Evolutionary conservation across 176 grass and related monocot species (phyloP), one percentile per base, ranked within the genome.

Genomic region (Puya raimondii): DNA sequence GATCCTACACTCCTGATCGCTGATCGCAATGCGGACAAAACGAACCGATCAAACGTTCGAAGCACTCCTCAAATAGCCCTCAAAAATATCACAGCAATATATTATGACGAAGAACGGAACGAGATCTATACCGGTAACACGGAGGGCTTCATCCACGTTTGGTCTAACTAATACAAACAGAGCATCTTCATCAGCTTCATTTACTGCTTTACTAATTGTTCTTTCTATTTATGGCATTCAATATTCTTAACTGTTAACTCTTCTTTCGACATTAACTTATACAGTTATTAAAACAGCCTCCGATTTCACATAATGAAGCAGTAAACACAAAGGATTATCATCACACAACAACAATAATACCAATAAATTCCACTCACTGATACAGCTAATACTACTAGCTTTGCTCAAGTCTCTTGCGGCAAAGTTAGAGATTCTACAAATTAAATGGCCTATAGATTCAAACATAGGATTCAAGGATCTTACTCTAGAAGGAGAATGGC

Each of bases 81-180:
- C 2, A 21, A 66, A 7, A 47, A 65, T 66, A 52, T 66, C 6
- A 66, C 72, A 16, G 47, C 63, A 6, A 47, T 66, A 10, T 75
- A 51, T 20, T 75, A 51, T 21, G 72, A 75, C 51, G 72, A 75
- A 63, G 61, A 75, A 15, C 56, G 14, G 13, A 75, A 66, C 11
- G 48, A 75, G 72, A 65, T 75, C 47, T 75, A 75, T 49, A 66
- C 59, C 3, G 63, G 72, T 17, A 75, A 53, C 48, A 33, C 50
- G 20, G 14, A 51, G 27, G 72, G 72, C 12, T 11, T 65, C 17
- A 26, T 74, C 9, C 72, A 74, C 26, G 72, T 74, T 15, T 74
- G 72, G 72, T 64, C n/a, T 12, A 75, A 75, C 53, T 75, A 75
- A 49, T 65, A 22, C 21, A 6, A 9, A 61, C 16, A 9, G 16